A percentile compares a stretch with the other conserved stretches of the same genome.
Conservation (phyloP, 148 eudicot genomes). For the Rheum nobile region DNA sequence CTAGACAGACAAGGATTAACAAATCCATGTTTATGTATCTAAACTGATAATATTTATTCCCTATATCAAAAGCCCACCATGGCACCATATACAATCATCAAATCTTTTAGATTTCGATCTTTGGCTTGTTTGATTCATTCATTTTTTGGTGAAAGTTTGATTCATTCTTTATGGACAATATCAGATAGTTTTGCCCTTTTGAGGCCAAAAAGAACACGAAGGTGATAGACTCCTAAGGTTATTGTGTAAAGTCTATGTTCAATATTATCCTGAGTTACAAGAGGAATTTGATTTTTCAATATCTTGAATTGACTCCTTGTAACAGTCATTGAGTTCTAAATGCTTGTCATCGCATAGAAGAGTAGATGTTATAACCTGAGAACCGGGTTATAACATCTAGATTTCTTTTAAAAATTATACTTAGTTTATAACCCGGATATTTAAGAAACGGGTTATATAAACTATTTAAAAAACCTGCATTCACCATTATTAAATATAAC, state of each 20-base stretch:
- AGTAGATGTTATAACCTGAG: too few species aligned
- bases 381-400: too few species aligned
- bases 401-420: too few species aligned
- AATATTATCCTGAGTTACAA: background rate
- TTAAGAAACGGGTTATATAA: too few species aligned
- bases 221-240: background rate
- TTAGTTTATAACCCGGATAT: too few species aligned
- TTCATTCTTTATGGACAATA: background rate
- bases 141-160: too few species aligned
- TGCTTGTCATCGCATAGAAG: background rate
- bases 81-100: background rate
- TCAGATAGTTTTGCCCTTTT: background rate
- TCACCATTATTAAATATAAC: too few species aligned
- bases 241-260: too few species aligned
- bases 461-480: too few species aligned
- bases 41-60: background rate
- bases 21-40: background rate
- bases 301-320: too few species aligned
- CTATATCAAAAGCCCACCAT: background rate
- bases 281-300: background rate
- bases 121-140: too few species aligned
- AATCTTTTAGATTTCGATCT: background rate
- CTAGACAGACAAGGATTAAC: background rate
- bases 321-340: background rate
- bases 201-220: background rate